Conservation (phyloP, 805 yeast species). For the Starmerella stellata region DNA sequence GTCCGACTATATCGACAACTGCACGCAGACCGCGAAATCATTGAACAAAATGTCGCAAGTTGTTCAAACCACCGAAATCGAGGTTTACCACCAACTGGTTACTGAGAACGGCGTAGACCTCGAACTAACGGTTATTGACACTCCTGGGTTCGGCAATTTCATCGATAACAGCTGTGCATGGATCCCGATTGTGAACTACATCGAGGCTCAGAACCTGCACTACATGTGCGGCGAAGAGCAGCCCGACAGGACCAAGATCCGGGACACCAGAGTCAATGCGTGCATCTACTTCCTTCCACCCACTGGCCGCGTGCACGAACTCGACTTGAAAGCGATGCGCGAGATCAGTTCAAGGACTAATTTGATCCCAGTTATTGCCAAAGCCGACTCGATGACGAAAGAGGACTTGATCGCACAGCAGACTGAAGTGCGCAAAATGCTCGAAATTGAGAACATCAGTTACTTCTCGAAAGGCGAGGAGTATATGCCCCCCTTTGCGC, state of each 20-base stretch:
- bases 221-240: slow-evolving; percentile 88
- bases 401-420: slow-evolving; percentile 53
- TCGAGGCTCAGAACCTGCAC: slow-evolving; percentile 78
- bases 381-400: slow-evolving; percentile 68
- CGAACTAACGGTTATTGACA: slow-evolving; percentile 66
- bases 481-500: slow-evolving; percentile 53
- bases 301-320: slow-evolving; percentile 75
- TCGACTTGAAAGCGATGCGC: slow-evolving; percentile 80
- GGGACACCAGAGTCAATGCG: slow-evolving; percentile 76
- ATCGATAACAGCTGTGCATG: slow-evolving; percentile 71
- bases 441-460: slow-evolving; percentile 66
- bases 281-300: slow-evolving; percentile 83
- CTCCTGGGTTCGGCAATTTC: slow-evolving; percentile 88
- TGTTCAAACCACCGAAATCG: slow-evolving; percentile 53
- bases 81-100: slow-evolving; percentile 57
- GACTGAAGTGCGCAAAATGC: slow-evolving; percentile 54
- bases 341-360: slow-evolving; percentile 63
- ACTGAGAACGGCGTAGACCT: slow-evolving; percentile 71
- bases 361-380: slow-evolving; percentile 75
- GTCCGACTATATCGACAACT: slow-evolving; percentile 18
- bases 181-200: slow-evolving; percentile 72
- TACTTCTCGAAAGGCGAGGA: slow-evolving; percentile 57
- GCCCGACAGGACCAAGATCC: slow-evolving; percentile 39
- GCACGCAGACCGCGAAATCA: not conserved
- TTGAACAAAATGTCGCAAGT: slow-evolving; percentile 11